A percentile compares a stretch with the other conserved stretches of the same genome.
phyloP scores from a whole-genome alignment of 352 stramenopile species.

The Peronospora destructor region DNA sequence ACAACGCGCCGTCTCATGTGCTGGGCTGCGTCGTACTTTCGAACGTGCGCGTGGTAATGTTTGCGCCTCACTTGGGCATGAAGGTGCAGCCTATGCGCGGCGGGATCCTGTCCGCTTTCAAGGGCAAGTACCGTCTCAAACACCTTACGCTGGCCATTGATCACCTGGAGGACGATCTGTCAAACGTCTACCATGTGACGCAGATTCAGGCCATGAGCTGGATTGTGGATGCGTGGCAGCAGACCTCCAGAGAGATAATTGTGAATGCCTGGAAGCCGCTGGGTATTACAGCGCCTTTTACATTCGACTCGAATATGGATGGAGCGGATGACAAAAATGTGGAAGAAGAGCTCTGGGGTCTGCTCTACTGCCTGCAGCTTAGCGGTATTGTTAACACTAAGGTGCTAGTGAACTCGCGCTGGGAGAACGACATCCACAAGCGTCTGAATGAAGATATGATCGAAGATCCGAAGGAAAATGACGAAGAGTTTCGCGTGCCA shows the following conservation, averaged over 20 bases:
- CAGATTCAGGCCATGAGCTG: conserved; percentile 84
- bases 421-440: conserved; percentile 87
- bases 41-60: conserved; percentile 85
- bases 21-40: conserved; percentile 73
- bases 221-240: conserved; percentile 80
- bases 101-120: conserved; percentile 77
- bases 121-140: conserved; percentile 83
- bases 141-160: conserved; percentile 80
- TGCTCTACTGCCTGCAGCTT: conserved; percentile 82
- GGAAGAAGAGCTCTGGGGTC: conserved; percentile 78
- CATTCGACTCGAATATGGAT: conserved; percentile 54
- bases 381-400: conserved; percentile 84
- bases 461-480: conserved; percentile 71
- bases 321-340: conserved; percentile 74
- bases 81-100: conserved; percentile 83
- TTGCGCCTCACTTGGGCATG: conserved; percentile 71
- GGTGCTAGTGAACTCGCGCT: conserved; percentile 81
- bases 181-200: conserved; percentile 74
- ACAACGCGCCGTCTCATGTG: conserved; percentile 82
- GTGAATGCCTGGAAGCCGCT: conserved; percentile 75
- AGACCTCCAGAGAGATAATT: conserved; percentile 72
- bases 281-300: conserved; percentile 51
- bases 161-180: conserved; percentile 68
- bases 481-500: conserved; percentile 74
- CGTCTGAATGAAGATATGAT: conserved; percentile 86